Conservation (phyloP, 192 early-diverging fungal species). For the Backusella macrospora region DNA sequence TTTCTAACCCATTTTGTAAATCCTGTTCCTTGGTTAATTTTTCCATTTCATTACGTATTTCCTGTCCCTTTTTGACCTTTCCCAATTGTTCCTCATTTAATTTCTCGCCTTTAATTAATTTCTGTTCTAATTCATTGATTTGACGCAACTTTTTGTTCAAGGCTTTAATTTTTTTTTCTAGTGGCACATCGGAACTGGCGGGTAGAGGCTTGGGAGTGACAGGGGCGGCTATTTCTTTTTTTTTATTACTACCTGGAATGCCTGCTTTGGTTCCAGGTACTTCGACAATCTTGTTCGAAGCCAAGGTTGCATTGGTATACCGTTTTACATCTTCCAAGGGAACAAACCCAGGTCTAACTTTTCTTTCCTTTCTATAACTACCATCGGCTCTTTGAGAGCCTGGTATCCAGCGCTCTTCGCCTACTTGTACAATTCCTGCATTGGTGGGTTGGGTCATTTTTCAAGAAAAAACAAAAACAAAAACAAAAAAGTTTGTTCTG, state of each 20-base stretch:
- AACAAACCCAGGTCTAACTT: constrained; percentile 69
- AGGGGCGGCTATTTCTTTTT: constrained; percentile 13
- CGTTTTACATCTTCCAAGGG: constrained; percentile 65
- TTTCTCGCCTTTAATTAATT: constrained; percentile 46
- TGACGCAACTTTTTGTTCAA: constrained; percentile 74
- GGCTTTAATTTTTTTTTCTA: constrained; percentile 58
- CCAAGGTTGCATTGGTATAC: constrained; percentile 62
- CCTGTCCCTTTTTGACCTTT: constrained; percentile 59
- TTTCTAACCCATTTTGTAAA: neutral
- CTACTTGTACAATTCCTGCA: constrained; percentile 36
- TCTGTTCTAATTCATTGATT: constrained; percentile 62
- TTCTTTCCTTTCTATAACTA: constrained; percentile 66
- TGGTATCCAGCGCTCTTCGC: constrained; percentile 62
- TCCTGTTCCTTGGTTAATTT: constrained; percentile 19
- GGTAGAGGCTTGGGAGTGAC: constrained; percentile 16
- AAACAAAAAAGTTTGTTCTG: neutral
- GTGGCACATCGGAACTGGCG: neutral
- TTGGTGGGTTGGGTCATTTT: constrained; percentile 11
- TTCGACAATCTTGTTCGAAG: constrained; percentile 26
- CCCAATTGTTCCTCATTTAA: constrained; percentile 62
- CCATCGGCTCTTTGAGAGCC: constrained; percentile 69
- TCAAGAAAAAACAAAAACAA: neutral
- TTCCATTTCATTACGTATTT: constrained; percentile 45
- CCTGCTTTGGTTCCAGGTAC: constrained; percentile 21
- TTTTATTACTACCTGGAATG: constrained; percentile 7